Evolutionary conservation across 2,329 filamentous ascomycete genomes (phyloP).

Genomic region (Talaromyces albobiverticillius): DNA sequence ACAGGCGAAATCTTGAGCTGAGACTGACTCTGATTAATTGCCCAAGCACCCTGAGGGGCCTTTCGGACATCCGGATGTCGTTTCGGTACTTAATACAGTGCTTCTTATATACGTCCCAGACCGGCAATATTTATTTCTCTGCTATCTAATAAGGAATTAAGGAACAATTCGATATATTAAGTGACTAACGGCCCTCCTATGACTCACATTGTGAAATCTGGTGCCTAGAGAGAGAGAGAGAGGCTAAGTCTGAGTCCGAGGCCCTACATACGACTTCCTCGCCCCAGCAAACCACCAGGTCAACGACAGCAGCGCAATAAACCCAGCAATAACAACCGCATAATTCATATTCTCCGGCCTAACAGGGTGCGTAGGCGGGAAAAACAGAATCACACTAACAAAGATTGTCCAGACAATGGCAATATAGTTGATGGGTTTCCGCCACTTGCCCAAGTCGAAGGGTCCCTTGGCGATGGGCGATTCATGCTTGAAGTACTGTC

Average conservation of each 20-base stretch:
- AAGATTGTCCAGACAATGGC: background rate
- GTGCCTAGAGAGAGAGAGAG: too few species aligned
- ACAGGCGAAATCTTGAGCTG: too few species aligned
- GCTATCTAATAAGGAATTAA: too few species aligned
- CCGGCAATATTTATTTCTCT: too few species aligned
- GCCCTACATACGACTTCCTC: background rate
- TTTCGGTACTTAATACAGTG: too few species aligned
- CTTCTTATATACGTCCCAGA: too few species aligned
- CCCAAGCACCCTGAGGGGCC: too few species aligned
- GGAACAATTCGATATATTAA: too few species aligned
- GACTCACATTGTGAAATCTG: too few species aligned
- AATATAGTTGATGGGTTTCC: background rate
- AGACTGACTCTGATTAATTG: too few species aligned
- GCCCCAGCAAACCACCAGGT: background rate
- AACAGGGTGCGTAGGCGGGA: background rate
- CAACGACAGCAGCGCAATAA: background rate
- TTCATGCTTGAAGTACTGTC: background rate
- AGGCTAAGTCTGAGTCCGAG: background rate
- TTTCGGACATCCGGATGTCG: too few species aligned
- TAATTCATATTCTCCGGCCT: background rate
- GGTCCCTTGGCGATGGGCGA: background rate
- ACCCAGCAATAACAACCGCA: background rate
- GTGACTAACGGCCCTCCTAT: too few species aligned
- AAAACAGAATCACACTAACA: background rate
- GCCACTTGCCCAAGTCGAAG: background rate